Conservation (phyloP, 371 early-diverging fungal species). For the Lichtheimia corymbifera region DNA sequence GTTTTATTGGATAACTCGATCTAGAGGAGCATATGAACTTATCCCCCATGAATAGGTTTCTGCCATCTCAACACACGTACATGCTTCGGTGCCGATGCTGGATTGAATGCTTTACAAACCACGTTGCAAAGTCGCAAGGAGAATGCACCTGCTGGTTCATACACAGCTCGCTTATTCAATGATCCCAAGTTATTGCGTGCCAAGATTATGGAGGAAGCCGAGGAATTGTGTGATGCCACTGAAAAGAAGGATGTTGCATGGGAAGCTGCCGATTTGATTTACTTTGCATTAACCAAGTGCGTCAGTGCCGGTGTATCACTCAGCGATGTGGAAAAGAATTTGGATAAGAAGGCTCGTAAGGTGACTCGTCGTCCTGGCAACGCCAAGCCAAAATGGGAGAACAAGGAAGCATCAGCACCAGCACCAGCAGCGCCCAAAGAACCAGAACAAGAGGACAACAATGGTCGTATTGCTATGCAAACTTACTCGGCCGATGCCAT, state of each 20-base stretch:
- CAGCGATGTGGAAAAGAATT: conserved; percentile 83
- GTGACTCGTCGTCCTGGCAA: conserved; percentile 92
- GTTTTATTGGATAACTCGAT: background rate
- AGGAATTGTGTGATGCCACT: conserved; percentile 86
- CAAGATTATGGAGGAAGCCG: conserved; percentile 97
- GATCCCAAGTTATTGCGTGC: conserved; percentile 80
- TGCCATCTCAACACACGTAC: conserved; percentile 91
- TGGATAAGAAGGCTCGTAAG: conserved; percentile 83
- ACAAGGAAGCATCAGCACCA: conserved; percentile 17
- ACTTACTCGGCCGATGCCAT: conserved; percentile 52
- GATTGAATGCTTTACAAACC: conserved; percentile 72
- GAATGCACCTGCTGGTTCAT: conserved; percentile 85
- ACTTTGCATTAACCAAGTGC: conserved; percentile 92
- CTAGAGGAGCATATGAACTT: background rate
- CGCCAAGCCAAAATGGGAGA: conserved; percentile 81
- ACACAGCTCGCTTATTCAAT: conserved; percentile 87
- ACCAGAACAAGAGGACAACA: conserved; percentile 17
- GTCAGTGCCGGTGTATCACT: conserved; percentile 79
- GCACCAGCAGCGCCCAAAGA: conserved; percentile 16
- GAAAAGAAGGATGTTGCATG: conserved; percentile 82
- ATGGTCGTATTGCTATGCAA: conserved; percentile 66
- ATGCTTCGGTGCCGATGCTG: conserved; percentile 86
- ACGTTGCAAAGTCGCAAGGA: conserved; percentile 68
- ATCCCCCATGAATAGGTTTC: conserved; percentile 64
- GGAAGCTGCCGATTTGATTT: conserved; percentile 96